Conservation (phyloP, 208 protist species). For the Cochliopodium minus region DNA sequence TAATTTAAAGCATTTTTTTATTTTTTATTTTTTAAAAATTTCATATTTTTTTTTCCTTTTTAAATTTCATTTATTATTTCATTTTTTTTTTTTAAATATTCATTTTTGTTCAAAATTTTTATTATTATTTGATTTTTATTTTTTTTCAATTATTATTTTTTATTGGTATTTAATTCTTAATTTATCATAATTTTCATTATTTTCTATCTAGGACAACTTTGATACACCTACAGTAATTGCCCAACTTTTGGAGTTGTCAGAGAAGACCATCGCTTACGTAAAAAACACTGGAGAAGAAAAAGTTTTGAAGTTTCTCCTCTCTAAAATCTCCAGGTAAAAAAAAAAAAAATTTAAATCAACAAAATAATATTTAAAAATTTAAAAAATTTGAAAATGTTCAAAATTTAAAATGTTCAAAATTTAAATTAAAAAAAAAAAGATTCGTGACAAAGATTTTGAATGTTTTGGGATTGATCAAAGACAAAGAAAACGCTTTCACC, state of each 20-base stretch:
- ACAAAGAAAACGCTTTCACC: not conserved
- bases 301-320: not conserved
- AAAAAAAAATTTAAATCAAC: too few species aligned
- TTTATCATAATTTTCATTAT: slow-evolving; percentile 50
- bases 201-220: slow-evolving; percentile 67
- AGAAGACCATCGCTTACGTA: slow-evolving; percentile 57
- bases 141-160: not conserved
- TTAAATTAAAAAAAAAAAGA: slow-evolving; percentile 43
- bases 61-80: not conserved
- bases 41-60: not conserved
- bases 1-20: too few species aligned
- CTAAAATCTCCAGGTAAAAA: too few species aligned
- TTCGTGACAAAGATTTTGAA: slow-evolving; percentile 71
- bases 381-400: slow-evolving; percentile 9
- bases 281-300: not conserved
- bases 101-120: not conserved
- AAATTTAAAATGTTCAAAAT: slow-evolving; percentile 23
- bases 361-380: too few species aligned
- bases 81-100: not conserved
- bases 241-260: slow-evolving; percentile 47
- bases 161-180: not conserved
- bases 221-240: slow-evolving; percentile 63
- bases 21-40: not conserved
- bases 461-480: slow-evolving; percentile 62
- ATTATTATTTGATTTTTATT: not conserved